Evolutionary conservation across 2,329 filamentous ascomycete species (phyloP).

Genomic region (Aspergillus sp.): DNA sequence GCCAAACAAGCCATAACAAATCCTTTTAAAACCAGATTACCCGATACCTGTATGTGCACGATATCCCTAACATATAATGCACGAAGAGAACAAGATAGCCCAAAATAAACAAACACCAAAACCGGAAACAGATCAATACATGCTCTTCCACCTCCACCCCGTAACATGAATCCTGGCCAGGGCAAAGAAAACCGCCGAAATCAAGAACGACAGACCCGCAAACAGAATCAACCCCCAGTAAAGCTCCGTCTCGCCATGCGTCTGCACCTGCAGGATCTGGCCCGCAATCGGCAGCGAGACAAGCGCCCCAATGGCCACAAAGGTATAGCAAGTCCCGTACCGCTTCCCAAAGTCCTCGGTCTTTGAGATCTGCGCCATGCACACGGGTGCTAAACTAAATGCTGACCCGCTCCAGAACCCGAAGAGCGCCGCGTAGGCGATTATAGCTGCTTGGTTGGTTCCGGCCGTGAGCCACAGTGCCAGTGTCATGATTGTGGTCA

Average conservation of each 20-base stretch:
- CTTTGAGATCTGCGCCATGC: constrained; percentile 48
- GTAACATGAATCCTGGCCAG: neutral
- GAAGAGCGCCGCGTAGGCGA: constrained; percentile 23
- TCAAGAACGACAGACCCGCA: constrained; percentile 21
- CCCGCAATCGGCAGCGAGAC: constrained; percentile 24
- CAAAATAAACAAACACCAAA: too few species aligned
- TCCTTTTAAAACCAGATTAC: too few species aligned
- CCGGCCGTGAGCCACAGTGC: neutral
- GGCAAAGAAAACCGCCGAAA: constrained; percentile 16
- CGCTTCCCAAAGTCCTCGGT: constrained; percentile 43
- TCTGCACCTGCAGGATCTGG: constrained; percentile 12
- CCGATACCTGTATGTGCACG: too few species aligned
- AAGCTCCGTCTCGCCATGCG: constrained; percentile 11
- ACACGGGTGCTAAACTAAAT: constrained; percentile 41
- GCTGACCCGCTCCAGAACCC: constrained; percentile 40
- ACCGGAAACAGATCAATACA: too few species aligned
- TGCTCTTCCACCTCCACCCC: too few species aligned
- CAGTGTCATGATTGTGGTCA: neutral
- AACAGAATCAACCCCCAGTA: constrained; percentile 23
- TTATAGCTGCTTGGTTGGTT: neutral
- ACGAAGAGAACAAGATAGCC: too few species aligned
- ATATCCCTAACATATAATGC: too few species aligned
- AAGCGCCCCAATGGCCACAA: constrained; percentile 25
- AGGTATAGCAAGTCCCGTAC: constrained; percentile 34
- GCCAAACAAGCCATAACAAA: too few species aligned